These are phyloP conservation scores for Dioszegia crocea DNA, from an alignment of 768 basidiomycete species.

Conservation along the genomic window DNA sequence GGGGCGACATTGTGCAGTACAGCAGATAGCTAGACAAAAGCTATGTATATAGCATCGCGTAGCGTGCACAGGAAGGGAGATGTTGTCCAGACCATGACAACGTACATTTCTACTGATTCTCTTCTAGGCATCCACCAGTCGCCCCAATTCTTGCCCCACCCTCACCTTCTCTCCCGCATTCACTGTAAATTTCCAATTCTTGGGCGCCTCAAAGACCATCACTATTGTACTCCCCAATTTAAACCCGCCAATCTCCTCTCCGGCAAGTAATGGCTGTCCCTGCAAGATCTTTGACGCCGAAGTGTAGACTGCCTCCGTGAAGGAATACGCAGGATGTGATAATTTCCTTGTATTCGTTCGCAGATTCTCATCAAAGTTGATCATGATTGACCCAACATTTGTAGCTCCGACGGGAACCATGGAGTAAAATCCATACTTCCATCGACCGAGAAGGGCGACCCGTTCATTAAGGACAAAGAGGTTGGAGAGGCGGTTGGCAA, in stretches of 20 bases:
- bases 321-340: conserved; percentile 70
- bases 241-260: conserved; percentile 98
- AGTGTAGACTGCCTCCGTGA: conserved; percentile 85
- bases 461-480: conserved; percentile 98
- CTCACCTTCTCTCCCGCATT: conserved; percentile 76
- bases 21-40: too few species aligned
- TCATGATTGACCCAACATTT: conserved; percentile 91
- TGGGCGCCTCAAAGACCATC: conserved; percentile 90
- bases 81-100: too few species aligned
- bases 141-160: conserved; percentile 78
- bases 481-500: conserved; percentile 84
- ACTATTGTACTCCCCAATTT: conserved; percentile 93
- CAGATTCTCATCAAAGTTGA: conserved; percentile 89
- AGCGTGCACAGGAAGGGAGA: too few species aligned
- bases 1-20: too few species aligned
- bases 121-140: too few species aligned
- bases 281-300: conserved; percentile 74
- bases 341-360: conserved; percentile 76
- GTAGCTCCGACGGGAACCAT: conserved; percentile 99
- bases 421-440: conserved; percentile 91
- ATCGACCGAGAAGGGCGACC: conserved; percentile 85
- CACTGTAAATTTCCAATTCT: conserved; percentile 71
- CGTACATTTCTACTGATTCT: too few species aligned
- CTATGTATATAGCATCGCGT: too few species aligned
- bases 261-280: conserved; percentile 80